Conservation (phyloP, 1,284 basidiomycete genomes). For the Papiliotrema laurentii region DNA sequence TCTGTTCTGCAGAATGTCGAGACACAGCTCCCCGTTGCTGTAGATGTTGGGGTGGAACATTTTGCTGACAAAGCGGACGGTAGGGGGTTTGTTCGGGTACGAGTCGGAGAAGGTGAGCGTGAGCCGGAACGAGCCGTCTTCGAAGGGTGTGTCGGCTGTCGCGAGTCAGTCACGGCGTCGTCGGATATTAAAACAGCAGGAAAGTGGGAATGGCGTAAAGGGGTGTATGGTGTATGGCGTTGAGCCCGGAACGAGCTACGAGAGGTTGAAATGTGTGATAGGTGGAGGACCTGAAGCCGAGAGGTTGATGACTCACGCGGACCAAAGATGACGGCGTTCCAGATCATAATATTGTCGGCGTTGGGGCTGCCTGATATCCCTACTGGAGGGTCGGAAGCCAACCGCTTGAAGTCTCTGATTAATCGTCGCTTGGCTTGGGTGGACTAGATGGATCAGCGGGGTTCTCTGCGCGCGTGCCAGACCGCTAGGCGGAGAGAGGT, state of each 20-base stretch:
- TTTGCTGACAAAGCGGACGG: slow-evolving; percentile 91
- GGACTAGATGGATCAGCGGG: background rate
- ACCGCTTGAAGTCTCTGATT: slow-evolving; percentile 92
- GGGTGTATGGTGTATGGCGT: slow-evolving; percentile 6
- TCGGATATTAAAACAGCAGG: background rate
- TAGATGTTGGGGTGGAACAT: slow-evolving; percentile 99
- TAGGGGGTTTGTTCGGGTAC: slow-evolving; percentile 96
- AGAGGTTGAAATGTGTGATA: no score
- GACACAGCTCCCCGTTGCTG: slow-evolving; percentile 93
- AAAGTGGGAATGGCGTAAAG: background rate
- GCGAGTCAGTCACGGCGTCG: background rate
- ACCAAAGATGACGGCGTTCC: slow-evolving; percentile 99
- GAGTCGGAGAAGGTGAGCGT: slow-evolving; percentile 93
- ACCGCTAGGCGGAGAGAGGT: no score
- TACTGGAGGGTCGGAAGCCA: slow-evolving; percentile 88
- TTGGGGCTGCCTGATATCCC: slow-evolving; percentile 96
- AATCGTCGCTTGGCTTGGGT: slow-evolving; percentile 84
- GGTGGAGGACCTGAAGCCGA: slow-evolving; percentile 4
- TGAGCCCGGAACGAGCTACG: slow-evolving; percentile 4
- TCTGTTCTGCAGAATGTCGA: slow-evolving; percentile 96
- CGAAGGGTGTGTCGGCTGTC: slow-evolving; percentile 93
- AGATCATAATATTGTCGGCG: slow-evolving; percentile 97
- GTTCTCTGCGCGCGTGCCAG: no score
- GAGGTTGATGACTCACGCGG: slow-evolving; percentile 62
- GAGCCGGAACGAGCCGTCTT: slow-evolving; percentile 97